Base-by-base conservation (phyloP, 306 rosid genomes). In the Lablab purpureus region DNA sequence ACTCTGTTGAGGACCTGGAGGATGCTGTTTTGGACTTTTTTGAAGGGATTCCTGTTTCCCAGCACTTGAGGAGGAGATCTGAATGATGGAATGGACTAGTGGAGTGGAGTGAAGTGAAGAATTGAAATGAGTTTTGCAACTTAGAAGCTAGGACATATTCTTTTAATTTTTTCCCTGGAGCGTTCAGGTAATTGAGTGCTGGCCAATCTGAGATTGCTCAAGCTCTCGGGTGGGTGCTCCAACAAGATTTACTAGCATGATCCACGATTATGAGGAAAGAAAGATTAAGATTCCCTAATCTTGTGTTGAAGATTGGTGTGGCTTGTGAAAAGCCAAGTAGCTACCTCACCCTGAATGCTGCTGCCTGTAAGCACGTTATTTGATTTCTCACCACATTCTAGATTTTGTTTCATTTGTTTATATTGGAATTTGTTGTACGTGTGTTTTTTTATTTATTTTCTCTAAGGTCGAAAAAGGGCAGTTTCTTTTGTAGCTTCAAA, bases 21-120 rank as follows among this genome's bases (percentile, higher is more conserved):
- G 89, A 78, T 84, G 93, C 88, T 59, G 91, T 96, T 68, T 74
- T 91, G 98, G 98, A 96, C 76, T 93, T 96, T 84, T 96, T 96
- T 23, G 99, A 96, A 85, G 93, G 98, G 36, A 69, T 19, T 84
- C 86, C 94, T 6, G 89, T 87, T 73, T 80, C 96, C n/a, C 92
- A 88, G 90, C 90, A 89, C 84, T 79, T 86, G 75, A 90, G 99
- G 87, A 93, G 93, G 92, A 93, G 97, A 88, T 88, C 93, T 82
- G 84, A 85, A 49, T 95, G 87, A 89, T 80, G 74, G 59, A 78
- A 28, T 79, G 82, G 37, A 27, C 45, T 28, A 28, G 22, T 60
- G 67, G 41, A 28, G 67, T 59, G 37, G 70, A 55, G 58, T 50
- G 36, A 75, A 55, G 59, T 50, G 28, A 52, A 49, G 37, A 77